Percentiles rank a stretch among this genome's conserved stretches.
Conservation (phyloP, 371 early-diverging fungal species). For the Vairimorpha apis region DNA sequence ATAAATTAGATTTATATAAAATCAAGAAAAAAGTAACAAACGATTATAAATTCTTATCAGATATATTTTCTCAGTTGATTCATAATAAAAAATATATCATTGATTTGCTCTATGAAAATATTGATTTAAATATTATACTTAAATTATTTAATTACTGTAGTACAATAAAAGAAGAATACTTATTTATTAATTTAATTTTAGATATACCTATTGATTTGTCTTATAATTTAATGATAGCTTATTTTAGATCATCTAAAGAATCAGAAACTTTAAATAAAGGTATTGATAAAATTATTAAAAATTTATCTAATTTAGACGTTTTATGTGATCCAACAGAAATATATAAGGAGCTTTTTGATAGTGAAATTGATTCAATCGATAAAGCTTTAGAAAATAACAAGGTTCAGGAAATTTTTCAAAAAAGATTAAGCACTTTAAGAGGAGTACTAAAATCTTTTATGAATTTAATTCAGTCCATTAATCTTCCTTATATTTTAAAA, state of each 20-base stretch:
- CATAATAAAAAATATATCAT: too few relatives aligned
- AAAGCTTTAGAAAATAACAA: conserved; percentile 42
- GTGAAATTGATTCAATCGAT: conserved; percentile 12
- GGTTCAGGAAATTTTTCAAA: conserved; percentile 36
- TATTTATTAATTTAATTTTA: conserved; percentile 77
- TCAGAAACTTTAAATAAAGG: conserved; percentile 6
- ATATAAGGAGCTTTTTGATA: conserved; percentile 16
- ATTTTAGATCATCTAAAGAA: conserved; percentile 30
- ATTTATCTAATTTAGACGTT: conserved; percentile 10
- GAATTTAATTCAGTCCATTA: conserved; percentile 14
- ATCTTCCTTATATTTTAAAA: conserved; percentile 40
- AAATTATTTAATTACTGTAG: conserved; percentile 89
- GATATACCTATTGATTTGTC: conserved; percentile 8
- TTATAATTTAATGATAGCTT: conserved; percentile 8
- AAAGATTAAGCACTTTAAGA: conserved; percentile 14
- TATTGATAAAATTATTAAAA: background rate
- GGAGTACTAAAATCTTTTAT: conserved; percentile 20
- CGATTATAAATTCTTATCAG: conserved; percentile 64
- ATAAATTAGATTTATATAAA: conserved; percentile 83
- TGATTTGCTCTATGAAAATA: too few relatives aligned
- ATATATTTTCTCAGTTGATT: too few relatives aligned
- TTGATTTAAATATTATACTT: too few relatives aligned
- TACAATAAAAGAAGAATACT: conserved; percentile 85
- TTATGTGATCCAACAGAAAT: conserved; percentile 45
- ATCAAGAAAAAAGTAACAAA: conserved; percentile 61